These are phyloP conservation scores for Neodidymelliopsis sp. DNA, from an alignment of 2,329 filamentous ascomycete species.

Conservation along the genomic window DNA sequence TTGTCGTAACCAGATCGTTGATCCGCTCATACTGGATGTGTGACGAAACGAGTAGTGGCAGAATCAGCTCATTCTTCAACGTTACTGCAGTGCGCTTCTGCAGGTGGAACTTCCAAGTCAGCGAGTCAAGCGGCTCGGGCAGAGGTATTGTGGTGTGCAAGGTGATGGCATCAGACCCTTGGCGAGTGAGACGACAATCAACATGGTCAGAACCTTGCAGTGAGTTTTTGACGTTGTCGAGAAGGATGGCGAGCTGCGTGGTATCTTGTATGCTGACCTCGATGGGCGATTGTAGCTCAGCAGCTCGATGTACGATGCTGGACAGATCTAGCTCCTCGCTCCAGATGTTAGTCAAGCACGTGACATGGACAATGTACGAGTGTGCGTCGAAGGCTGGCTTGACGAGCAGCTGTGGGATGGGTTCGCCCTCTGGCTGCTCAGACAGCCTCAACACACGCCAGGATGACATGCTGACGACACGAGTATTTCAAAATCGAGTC, in stretches of 20 bases:
- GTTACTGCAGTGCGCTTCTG: slow-evolving; percentile 49
- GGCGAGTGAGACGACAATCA: slow-evolving; percentile 43
- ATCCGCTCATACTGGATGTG: slow-evolving; percentile 58
- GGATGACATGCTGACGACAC: slow-evolving; percentile 34
- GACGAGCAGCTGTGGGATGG: slow-evolving; percentile 68
- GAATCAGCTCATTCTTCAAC: slow-evolving; percentile 59
- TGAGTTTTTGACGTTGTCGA: slow-evolving; percentile 67
- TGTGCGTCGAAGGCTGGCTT: slow-evolving; percentile 63
- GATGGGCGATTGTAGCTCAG: slow-evolving; percentile 71
- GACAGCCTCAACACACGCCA: slow-evolving; percentile 45
- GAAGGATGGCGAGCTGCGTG: slow-evolving; percentile 71
- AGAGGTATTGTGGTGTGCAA: slow-evolving; percentile 67
- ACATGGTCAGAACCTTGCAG: slow-evolving; percentile 50
- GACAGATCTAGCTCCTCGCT: slow-evolving; percentile 67
- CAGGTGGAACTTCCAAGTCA: slow-evolving; percentile 72
- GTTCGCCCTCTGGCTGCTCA: slow-evolving; percentile 28
- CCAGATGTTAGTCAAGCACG: slow-evolving; percentile 79
- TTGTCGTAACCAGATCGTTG: slow-evolving; percentile 56
- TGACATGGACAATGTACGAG: slow-evolving; percentile 71
- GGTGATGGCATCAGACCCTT: slow-evolving; percentile 48
- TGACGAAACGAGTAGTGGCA: slow-evolving; percentile 61
- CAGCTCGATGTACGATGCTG: slow-evolving; percentile 69
- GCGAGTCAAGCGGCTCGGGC: slow-evolving; percentile 66
- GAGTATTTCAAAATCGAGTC: no score
- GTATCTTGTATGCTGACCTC: slow-evolving; percentile 72